Percentiles rank a stretch among this genome's conserved stretches.
Evolutionary conservation across 768 basidiomycete genomes (phyloP).

Genomic region (Amyloporia xantha): DNA sequence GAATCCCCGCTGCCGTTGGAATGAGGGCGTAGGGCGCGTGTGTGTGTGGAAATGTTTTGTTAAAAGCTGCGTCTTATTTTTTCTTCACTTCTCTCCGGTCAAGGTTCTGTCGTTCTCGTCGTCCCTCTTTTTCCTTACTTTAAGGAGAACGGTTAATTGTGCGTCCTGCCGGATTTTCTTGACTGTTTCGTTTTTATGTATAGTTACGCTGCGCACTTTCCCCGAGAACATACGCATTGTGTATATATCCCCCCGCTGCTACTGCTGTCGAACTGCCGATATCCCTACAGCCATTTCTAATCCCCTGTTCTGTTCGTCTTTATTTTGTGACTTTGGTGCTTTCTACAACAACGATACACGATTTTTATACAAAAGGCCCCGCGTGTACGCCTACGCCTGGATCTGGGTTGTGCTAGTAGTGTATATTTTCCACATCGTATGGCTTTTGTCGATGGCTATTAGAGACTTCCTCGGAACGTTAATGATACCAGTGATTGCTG

Average conservation of each 20-base stretch:
- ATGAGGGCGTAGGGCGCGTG: conserved; percentile 21
- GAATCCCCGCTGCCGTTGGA: conserved; percentile 24
- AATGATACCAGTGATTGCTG: too few relatives aligned
- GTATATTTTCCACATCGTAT: too few relatives aligned
- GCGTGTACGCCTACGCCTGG: too few relatives aligned
- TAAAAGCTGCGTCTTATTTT: too few relatives aligned
- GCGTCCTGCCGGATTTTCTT: not conserved
- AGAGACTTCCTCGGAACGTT: too few relatives aligned
- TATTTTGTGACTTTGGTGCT: not conserved
- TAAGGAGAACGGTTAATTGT: conserved; percentile 3
- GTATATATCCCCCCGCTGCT: not conserved
- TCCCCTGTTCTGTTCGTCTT: too few relatives aligned
- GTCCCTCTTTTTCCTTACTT: too few relatives aligned
- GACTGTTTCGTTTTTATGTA: not conserved
- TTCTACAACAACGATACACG: not conserved
- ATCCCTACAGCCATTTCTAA: not conserved
- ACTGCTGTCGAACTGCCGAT: not conserved
- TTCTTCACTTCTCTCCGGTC: too few relatives aligned
- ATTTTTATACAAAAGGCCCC: too few relatives aligned
- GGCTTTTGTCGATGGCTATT: too few relatives aligned
- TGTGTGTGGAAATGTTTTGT: too few relatives aligned
- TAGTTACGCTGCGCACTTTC: not conserved
- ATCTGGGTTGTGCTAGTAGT: too few relatives aligned
- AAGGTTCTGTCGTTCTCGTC: not conserved
- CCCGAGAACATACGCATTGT: not conserved